A percentile compares a stretch with the other conserved stretches of the same genome.
Evolutionary conservation across 345 rosid genomes (phyloP).

Genomic region (Firmiana major): DNA sequence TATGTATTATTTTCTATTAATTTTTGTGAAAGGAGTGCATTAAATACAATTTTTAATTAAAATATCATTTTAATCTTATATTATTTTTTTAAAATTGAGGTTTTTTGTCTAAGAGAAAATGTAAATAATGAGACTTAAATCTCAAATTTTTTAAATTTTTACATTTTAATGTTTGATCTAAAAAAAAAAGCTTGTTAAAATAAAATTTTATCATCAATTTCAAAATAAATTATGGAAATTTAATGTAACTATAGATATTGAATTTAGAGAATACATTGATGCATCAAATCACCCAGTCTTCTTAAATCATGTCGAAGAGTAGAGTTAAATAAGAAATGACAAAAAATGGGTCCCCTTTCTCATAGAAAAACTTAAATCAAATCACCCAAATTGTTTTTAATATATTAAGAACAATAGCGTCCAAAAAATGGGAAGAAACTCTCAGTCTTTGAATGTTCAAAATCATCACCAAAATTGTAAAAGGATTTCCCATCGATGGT

Average conservation of each 20-base stretch:
- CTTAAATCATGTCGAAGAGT: background rate
- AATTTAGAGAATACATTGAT: background rate
- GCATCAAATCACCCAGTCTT: background rate
- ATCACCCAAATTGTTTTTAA: background rate
- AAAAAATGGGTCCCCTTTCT: background rate
- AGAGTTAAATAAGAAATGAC: background rate
- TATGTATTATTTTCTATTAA: no score
- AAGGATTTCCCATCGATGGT: background rate
- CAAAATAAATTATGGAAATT: background rate
- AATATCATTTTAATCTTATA: no score
- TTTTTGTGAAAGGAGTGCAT: no score
- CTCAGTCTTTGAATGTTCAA: background rate
- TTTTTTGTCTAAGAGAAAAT: no score
- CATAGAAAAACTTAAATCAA: background rate
- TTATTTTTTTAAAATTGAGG: no score
- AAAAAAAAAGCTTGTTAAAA: no score
- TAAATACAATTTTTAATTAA: no score
- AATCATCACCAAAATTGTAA: background rate
- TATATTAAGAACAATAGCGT: background rate
- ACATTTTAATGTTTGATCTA: no score
- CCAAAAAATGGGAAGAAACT: background rate
- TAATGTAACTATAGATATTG: background rate
- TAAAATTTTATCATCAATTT: background rate
- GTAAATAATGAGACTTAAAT: no score
- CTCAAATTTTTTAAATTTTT: no score